A percentile compares a stretch with the other conserved stretches of the same genome.
These are phyloP conservation scores for Lepidium didymum DNA, from an alignment of 345 rosid species.

Conservation along the genomic window DNA sequence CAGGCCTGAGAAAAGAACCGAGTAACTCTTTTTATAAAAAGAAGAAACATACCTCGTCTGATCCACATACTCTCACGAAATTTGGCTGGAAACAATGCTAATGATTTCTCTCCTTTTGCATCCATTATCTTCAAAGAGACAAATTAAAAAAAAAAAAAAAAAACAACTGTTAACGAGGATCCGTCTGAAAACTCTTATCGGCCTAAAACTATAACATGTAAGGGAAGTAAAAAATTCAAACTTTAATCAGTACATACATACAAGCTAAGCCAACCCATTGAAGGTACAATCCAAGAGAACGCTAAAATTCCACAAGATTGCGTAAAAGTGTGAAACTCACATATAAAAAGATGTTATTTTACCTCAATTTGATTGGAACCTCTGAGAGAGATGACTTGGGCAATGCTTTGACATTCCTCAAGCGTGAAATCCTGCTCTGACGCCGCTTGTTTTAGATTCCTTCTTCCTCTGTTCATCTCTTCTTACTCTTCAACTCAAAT, in stretches of 20 bases:
- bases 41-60: constrained; percentile 54
- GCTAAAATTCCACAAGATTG: neutral
- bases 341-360: neutral
- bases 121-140: constrained; percentile 57
- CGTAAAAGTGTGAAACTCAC: neutral
- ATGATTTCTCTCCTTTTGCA: constrained; percentile 53
- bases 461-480: constrained; percentile 76
- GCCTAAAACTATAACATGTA: neutral
- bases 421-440: constrained; percentile 46
- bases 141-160: neutral
- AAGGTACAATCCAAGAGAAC: neutral
- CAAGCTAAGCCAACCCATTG: neutral
- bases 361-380: constrained; percentile 95
- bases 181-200: neutral
- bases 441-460: constrained; percentile 73
- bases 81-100: constrained; percentile 87
- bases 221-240: neutral
- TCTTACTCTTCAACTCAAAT: neutral
- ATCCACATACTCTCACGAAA: constrained; percentile 95
- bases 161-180: neutral
- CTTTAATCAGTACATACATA: neutral
- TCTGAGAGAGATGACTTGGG: constrained; percentile 73
- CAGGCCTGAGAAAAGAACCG: neutral
- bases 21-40: neutral
- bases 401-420: constrained; percentile 61